Conservation (phyloP, 2,329 filamentous ascomycete species). For the Leptographium galeiforme region DNA sequence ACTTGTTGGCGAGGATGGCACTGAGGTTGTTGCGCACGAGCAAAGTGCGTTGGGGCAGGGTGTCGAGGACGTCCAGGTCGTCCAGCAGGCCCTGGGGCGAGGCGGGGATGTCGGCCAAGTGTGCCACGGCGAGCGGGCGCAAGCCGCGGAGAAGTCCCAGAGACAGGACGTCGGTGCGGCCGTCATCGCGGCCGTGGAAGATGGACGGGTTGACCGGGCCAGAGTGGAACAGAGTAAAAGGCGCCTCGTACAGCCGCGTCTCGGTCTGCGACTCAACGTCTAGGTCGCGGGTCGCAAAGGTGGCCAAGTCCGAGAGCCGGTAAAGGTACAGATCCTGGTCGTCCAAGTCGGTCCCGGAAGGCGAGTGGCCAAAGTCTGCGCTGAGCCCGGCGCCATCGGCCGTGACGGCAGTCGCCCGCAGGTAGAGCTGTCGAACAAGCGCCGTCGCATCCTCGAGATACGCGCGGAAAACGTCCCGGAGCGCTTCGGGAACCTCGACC, state of each 20-base stretch:
- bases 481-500: background rate
- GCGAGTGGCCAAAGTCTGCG: constrained; percentile 10
- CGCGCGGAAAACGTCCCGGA: constrained; percentile 10
- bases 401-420: constrained; percentile 18
- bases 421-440: constrained; percentile 26
- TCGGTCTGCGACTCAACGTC: constrained; percentile 15
- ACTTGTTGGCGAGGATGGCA: constrained; percentile 14
- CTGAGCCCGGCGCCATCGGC: constrained; percentile 3
- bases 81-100: constrained; percentile 7
- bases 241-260: constrained; percentile 13
- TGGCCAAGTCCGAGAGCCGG: constrained; percentile 17
- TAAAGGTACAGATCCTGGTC: constrained; percentile 11
- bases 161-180: constrained; percentile 11
- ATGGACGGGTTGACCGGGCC: background rate
- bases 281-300: constrained; percentile 16
- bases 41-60: constrained; percentile 6
- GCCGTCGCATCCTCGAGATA: constrained; percentile 27
- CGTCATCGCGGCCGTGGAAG: constrained; percentile 10
- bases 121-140: constrained; percentile 14
- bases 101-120: constrained; percentile 11
- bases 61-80: constrained; percentile 7
- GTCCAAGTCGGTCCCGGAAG: background rate
- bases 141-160: constrained; percentile 18
- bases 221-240: constrained; percentile 15
- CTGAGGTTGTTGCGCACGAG: constrained; percentile 11